Conservation (phyloP, 164 flowering plant species). For the Chloranthus sessilifolius region DNA sequence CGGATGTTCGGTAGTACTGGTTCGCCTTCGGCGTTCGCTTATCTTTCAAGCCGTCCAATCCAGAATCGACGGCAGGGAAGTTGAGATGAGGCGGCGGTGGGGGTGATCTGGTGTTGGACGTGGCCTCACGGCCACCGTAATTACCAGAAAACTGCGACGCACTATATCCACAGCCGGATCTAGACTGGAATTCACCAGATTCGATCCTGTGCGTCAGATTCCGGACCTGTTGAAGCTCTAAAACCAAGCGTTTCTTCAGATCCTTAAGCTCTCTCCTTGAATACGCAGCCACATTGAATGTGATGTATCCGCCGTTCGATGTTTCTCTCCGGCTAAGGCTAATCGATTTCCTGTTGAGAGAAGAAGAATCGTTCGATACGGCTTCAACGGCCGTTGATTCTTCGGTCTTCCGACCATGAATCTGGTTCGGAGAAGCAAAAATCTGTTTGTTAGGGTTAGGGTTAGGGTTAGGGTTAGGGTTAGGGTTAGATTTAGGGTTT, state of each 20-base stretch:
- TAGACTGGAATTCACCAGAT: slow-evolving; percentile 25
- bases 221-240: slow-evolving; percentile 61
- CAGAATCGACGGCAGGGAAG: slow-evolving; percentile 2
- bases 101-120: background rate
- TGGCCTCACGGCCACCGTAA: slow-evolving; percentile 12
- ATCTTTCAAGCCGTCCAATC: slow-evolving; percentile 10
- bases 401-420: slow-evolving; percentile 11
- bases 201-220: slow-evolving; percentile 43
- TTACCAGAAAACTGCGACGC: slow-evolving; percentile 14
- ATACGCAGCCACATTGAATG: slow-evolving; percentile 33
- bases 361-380: slow-evolving; percentile 17
- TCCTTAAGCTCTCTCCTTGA: slow-evolving; percentile 44
- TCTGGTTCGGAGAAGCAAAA: slow-evolving; percentile 11
- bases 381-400: slow-evolving; percentile 3
- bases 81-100: slow-evolving; percentile 5
- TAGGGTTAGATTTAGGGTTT: slow-evolving; percentile 21
- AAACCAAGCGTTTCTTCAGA: slow-evolving; percentile 38
- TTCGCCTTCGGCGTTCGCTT: slow-evolving; percentile 18
- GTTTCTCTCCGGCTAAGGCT: slow-evolving; percentile 10
- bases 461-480: slow-evolving; percentile 20
- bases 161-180: slow-evolving; percentile 29
- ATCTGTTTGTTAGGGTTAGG: slow-evolving; percentile 18
- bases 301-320: slow-evolving; percentile 12
- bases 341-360: slow-evolving; percentile 19
- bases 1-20: slow-evolving; percentile 11